Conservation (phyloP, 768 basidiomycete genomes). For the Termitomyces sp. region DNA sequence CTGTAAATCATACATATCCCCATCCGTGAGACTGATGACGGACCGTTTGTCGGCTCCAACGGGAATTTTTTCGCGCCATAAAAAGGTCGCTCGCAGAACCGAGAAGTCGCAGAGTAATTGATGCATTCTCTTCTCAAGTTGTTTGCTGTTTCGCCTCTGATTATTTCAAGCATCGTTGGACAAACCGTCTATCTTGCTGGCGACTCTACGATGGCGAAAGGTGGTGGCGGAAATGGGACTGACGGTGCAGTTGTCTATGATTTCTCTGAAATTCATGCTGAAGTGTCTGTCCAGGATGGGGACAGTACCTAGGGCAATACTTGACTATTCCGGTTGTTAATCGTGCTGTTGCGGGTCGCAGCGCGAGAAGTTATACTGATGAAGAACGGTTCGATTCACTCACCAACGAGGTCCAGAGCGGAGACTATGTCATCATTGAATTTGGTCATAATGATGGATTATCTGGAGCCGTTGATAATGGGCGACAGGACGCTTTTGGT, state of each 20-base stretch:
- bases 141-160: slow-evolving; percentile 6
- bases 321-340: slow-evolving; percentile 43
- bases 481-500: slow-evolving; percentile 38
- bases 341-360: slow-evolving; percentile 42
- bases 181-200: slow-evolving; percentile 43
- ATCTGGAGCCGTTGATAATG: slow-evolving; percentile 33
- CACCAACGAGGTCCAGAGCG: slow-evolving; percentile 34
- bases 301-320: slow-evolving; percentile 38
- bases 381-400: slow-evolving; percentile 44
- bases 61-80: neutral
- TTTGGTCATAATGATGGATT: slow-evolving; percentile 49
- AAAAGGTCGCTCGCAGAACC: neutral
- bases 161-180: slow-evolving; percentile 17
- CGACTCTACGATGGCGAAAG: slow-evolving; percentile 42
- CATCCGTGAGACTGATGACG: neutral
- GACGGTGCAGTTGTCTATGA: slow-evolving; percentile 22
- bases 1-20: neutral
- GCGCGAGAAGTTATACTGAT: slow-evolving; percentile 44
- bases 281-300: slow-evolving; percentile 35
- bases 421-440: slow-evolving; percentile 42
- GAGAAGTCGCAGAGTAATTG: neutral
- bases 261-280: too few species aligned
- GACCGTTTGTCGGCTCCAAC: neutral
- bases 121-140: neutral
- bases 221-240: slow-evolving; percentile 35